These are phyloP conservation scores for Amyloporia xantha DNA, from an alignment of 768 basidiomycete species.

Conservation along the genomic window DNA sequence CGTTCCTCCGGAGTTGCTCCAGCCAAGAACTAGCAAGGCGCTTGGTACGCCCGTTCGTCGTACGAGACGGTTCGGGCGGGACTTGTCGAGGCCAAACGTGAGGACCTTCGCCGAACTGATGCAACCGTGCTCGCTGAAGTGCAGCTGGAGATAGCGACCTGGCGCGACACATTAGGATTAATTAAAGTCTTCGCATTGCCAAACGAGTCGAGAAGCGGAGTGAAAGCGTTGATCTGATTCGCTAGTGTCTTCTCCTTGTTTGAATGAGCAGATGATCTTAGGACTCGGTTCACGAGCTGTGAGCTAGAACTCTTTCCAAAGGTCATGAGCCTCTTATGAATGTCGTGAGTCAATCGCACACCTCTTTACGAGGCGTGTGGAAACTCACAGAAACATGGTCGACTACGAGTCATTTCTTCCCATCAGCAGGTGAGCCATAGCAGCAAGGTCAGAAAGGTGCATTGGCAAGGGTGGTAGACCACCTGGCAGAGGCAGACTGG, in stretches of 20 bases:
- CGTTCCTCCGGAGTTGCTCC: constrained; percentile 79
- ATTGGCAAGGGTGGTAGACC: constrained; percentile 62
- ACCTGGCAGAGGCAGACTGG: constrained; percentile 48
- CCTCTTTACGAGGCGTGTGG: no score
- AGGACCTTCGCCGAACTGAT: constrained; percentile 74
- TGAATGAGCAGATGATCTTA: constrained; percentile 77
- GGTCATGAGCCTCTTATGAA: constrained; percentile 72
- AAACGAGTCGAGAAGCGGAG: constrained; percentile 80
- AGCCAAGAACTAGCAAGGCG: constrained; percentile 88
- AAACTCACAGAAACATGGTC: constrained; percentile 65
- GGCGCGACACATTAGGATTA: constrained; percentile 84
- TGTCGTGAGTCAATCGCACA: constrained; percentile 7
- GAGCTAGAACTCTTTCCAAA: constrained; percentile 79
- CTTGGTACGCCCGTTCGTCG: constrained; percentile 85
- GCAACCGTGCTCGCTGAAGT: constrained; percentile 75
- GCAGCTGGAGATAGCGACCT: constrained; percentile 78
- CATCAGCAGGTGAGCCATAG: constrained; percentile 78
- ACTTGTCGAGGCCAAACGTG: constrained; percentile 83
- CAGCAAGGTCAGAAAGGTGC: constrained; percentile 84
- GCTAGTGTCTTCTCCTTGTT: constrained; percentile 66
- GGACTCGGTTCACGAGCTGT: constrained; percentile 70
- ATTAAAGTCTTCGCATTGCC: constrained; percentile 84
- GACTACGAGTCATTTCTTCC: constrained; percentile 71
- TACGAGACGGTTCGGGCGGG: constrained; percentile 67
- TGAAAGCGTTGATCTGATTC: constrained; percentile 70